A percentile compares a stretch with the other conserved stretches of the same genome.
Evolutionary conservation across 2,329 filamentous ascomycete species (phyloP).

Genomic region (Tolypocladium amazonense): DNA sequence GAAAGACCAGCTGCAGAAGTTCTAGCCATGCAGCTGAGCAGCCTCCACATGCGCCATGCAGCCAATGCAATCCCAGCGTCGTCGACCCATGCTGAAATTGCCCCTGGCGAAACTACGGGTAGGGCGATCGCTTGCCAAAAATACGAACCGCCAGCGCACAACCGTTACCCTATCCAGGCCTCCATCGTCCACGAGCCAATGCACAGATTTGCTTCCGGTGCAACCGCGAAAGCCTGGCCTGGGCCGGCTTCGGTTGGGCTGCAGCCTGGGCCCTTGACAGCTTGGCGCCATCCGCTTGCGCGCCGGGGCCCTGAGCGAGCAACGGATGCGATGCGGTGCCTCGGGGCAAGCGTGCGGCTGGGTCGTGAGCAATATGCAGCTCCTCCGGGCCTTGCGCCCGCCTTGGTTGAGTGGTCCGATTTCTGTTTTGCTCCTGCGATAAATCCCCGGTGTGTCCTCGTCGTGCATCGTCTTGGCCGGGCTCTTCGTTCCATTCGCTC

Average conservation of each 20-base stretch:
- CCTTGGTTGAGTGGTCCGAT: neutral
- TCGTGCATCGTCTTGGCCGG: neutral
- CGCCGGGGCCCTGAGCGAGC: neutral
- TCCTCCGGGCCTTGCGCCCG: neutral
- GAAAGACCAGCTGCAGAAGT: no score
- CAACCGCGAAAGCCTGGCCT: neutral
- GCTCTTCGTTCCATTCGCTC: neutral
- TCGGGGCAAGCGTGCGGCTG: neutral
- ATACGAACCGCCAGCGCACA: neutral
- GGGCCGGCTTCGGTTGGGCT: neutral
- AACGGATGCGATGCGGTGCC: neutral
- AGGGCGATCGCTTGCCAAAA: neutral
- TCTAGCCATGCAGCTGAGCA: constrained; percentile 2
- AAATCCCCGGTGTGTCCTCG: neutral
- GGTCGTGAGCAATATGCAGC: neutral
- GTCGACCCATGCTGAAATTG: neutral
- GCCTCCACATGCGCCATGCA: neutral
- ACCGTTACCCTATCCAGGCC: neutral
- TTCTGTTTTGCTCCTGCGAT: neutral
- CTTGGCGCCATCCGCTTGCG: neutral
- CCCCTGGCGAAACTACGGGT: neutral
- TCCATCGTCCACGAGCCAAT: neutral
- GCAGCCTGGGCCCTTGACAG: neutral
- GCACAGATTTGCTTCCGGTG: neutral
- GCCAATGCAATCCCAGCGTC: neutral